These are phyloP conservation scores for Haberlea rhodopensis DNA, from an alignment of 257 asterid genomes.

Conservation along the genomic window DNA sequence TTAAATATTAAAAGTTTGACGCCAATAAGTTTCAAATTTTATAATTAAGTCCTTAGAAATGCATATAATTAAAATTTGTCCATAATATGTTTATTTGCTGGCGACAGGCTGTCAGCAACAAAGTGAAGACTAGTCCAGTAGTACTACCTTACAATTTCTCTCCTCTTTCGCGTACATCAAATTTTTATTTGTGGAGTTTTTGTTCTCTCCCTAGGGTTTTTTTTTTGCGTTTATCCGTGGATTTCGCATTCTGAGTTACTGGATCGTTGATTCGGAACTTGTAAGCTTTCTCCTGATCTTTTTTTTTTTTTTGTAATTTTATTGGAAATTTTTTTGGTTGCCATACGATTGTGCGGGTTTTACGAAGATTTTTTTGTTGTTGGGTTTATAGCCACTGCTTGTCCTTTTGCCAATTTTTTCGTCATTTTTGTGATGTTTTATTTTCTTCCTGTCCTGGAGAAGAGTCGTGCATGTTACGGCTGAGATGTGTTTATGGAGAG, in stretches of 20 bases:
- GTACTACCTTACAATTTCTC: constrained; percentile 32
- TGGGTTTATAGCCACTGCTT: not conserved
- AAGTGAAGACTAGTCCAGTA: constrained; percentile 41
- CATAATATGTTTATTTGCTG: constrained; percentile 59
- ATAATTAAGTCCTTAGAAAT: not conserved
- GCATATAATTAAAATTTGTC: constrained; percentile 30
- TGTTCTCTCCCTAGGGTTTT: constrained; percentile 35
- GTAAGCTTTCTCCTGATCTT: constrained; percentile 41
- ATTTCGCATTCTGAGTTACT: constrained; percentile 21
- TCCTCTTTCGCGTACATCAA: constrained; percentile 18
- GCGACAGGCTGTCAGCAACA: constrained; percentile 93
- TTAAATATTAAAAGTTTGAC: not conserved
- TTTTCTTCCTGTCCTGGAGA: not conserved
- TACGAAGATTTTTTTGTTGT: not conserved
- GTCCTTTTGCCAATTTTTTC: too few species aligned
- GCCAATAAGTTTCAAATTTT: constrained; percentile 2
- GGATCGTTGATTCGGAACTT: constrained; percentile 44
- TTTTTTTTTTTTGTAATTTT: not conserved
- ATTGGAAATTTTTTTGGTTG: not conserved
- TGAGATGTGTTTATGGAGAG: not conserved
- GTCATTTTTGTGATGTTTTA: not conserved
- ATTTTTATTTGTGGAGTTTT: constrained; percentile 19
- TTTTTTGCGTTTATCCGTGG: constrained; percentile 26
- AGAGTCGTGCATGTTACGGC: constrained; percentile 22
- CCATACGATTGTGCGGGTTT: constrained; percentile 21